Evolutionary conservation across 1,284 basidiomycete genomes (phyloP), one percentile per base, ranked within the genome.

Genomic region (Naganishia sp.): DNA sequence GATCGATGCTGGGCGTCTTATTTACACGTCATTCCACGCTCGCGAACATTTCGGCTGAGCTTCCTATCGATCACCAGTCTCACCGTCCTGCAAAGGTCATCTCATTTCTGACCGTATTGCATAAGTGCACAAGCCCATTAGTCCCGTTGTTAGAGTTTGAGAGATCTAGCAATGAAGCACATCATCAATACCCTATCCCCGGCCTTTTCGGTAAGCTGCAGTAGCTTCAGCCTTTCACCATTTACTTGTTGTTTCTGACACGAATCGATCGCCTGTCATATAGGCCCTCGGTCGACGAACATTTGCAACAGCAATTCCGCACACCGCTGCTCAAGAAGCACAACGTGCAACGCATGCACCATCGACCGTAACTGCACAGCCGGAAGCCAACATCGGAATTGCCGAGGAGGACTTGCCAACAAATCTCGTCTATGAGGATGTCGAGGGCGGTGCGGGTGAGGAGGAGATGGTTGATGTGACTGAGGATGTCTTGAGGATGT

Each of bases 401-500:
- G 61, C 54, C 44, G 61, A 64, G 52, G 52, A 55, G 21, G 61
- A 64, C 33, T 54, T 61, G 45, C 57, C 65, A n/a, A 48, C 65
- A 23, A 66, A 66, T 50, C 44, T 66, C 6, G 44, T 61, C 36
- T 66, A 60, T 45, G 54, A 66, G 33, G 65, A 66, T 48, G 55
- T 44, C 25, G 43, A 31, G 43, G 53, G 55, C 18, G 63, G 49
- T 15, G 57, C 43, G 6, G 59, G 33, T 2, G 48, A 44, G 48
- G 55, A 63, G 21, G 67, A 52, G n/a, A 53, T 59, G 16, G 56
- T 68, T 1, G 68, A 68, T 48, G 60, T 68, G 25, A 68, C 68
- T 6, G 68, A 68, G 28, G 48, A 42, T 7, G 64, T 68, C 1
- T 28, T 68, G 54, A 48, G 59, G 54, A 68, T 68, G 68, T 25